Base-by-base conservation (phyloP, 2,329 filamentous ascomycete species). In the Trichoderma arundinaceum region DNA sequence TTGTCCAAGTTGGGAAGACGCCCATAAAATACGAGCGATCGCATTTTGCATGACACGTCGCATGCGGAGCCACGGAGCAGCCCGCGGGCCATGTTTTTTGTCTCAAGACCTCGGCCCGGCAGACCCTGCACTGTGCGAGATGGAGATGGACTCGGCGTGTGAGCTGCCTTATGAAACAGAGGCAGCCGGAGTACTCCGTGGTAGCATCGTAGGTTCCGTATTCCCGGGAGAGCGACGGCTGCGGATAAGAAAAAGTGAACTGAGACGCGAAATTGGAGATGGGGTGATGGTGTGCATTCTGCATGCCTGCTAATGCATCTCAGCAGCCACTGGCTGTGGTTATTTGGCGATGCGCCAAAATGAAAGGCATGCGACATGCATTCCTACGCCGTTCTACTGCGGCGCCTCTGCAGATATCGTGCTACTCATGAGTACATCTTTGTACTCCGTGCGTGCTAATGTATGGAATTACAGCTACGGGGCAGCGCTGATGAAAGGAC, bases 291-390 rank as follows among this genome's bases (percentile, higher is more conserved):
- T 46, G 41, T 59, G 56, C 43, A 46, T 38, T 59, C 33, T 51
- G 44, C 57, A 46, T 60, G 46, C 35, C 33, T 28, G 33, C 57
- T 60, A 60, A 51, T 60, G 57, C 57, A 60, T 39, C 39, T 60
- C 57, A 60, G 57, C 57, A 60, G 57, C 57, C 44, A 60, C 57
- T 41, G n/a, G 44, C 39, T 51, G 46, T 44, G 57, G 57, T n/a
- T 60, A 60, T 44, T 51, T 51, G 46, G 57, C 57, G 57, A 60
- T 49, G 57, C 44, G 44, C 43, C 56, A 49, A 49, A 49, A 49
- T 48, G 32, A 38, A 48, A 48, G 56, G 56, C 56, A 59, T 22
- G 32, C 28, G 43, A 38, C 43, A 59, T 48, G 56, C 56, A 48
- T 48, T 48, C 44, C 56, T 53, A 9, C 8, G 22, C 44, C 43